phyloP scores from a whole-genome alignment of 202 grass and related monocot genomes.

The Setaria italica region DNA sequence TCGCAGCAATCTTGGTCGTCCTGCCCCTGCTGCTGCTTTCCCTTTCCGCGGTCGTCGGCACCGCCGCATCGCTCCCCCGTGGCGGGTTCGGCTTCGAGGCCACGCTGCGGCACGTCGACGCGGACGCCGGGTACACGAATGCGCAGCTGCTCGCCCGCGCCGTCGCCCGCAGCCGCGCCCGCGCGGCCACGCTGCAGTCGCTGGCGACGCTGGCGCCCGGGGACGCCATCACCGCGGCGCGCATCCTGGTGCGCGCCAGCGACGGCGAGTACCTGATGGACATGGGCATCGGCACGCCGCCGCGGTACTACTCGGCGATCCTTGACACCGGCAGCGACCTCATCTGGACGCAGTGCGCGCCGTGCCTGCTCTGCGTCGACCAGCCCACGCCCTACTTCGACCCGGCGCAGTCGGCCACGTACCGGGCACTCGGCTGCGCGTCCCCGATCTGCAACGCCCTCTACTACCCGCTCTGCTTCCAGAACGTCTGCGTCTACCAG shows the following conservation, averaged over 20 bases:
- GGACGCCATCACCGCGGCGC: conserved; percentile 42
- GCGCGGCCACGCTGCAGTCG: conserved; percentile 57
- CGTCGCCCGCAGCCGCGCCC: conserved; percentile 49
- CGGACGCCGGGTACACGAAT: conserved; percentile 40
- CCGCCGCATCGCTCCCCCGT: neutral
- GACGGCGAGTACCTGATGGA: conserved; percentile 76
- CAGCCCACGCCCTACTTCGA: conserved; percentile 78
- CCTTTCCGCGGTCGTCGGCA: neutral
- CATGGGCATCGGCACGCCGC: conserved; percentile 77
- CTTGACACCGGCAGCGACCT: conserved; percentile 85
- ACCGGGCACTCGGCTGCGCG: conserved; percentile 47
- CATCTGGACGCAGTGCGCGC: conserved; percentile 86
- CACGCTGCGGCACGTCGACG: conserved; percentile 61
- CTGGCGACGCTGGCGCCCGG: conserved; percentile 29
- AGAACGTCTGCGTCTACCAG: conserved; percentile 72
- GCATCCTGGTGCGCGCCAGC: conserved; percentile 56
- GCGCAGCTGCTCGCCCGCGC: conserved; percentile 62
- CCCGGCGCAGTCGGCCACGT: conserved; percentile 52
- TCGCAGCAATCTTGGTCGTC: conserved; percentile 41
- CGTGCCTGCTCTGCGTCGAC: conserved; percentile 78
- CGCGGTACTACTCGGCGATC: conserved; percentile 61
- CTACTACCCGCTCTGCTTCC: conserved; percentile 60
- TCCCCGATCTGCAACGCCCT: conserved; percentile 53
- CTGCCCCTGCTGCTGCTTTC: conserved; percentile 29
- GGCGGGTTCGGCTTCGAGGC: conserved; percentile 54